These are phyloP conservation scores for Hanseniaspora meyeri DNA, from an alignment of 805 yeast species.

Conservation along the genomic window DNA sequence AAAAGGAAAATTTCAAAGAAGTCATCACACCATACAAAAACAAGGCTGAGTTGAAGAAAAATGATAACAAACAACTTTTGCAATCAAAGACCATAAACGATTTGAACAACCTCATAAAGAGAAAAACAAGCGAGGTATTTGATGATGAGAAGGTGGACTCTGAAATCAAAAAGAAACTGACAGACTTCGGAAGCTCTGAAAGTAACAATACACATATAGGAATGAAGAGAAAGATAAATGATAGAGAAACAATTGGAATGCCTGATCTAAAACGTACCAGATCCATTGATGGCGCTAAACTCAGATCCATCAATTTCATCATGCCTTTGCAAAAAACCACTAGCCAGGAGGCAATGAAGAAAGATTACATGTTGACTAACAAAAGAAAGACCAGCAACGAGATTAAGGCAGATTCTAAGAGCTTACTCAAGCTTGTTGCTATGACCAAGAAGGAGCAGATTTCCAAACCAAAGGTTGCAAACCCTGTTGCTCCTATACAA, in stretches of 20 bases:
- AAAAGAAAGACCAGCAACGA: neutral
- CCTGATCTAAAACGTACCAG: constrained; percentile 23
- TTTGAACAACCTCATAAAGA: neutral
- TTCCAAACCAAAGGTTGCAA: constrained; percentile 13
- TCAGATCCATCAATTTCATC: constrained; percentile 13
- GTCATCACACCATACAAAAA: neutral
- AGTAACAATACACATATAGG: neutral
- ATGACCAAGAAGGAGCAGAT: constrained; percentile 17
- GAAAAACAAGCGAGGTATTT: neutral
- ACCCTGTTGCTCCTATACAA: constrained; percentile 18
- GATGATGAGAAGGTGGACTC: constrained; percentile 22
- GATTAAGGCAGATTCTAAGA: neutral
- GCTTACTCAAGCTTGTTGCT: constrained; percentile 14
- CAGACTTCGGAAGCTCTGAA: neutral
- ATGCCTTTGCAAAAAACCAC: neutral
- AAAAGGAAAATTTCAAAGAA: neutral
- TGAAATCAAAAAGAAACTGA: constrained; percentile 15
- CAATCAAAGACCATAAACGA: neutral
- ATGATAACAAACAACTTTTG: neutral
- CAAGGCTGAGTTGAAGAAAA: no score
- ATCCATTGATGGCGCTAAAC: constrained; percentile 29
- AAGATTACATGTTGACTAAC: neutral
- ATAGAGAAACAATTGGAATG: constrained; percentile 19
- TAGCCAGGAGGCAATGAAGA: neutral
- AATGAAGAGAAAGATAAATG: neutral